A percentile compares a stretch with the other conserved stretches of the same genome.
phyloP scores from a whole-genome alignment of 441 rosid species.

The Populus hybrid region DNA sequence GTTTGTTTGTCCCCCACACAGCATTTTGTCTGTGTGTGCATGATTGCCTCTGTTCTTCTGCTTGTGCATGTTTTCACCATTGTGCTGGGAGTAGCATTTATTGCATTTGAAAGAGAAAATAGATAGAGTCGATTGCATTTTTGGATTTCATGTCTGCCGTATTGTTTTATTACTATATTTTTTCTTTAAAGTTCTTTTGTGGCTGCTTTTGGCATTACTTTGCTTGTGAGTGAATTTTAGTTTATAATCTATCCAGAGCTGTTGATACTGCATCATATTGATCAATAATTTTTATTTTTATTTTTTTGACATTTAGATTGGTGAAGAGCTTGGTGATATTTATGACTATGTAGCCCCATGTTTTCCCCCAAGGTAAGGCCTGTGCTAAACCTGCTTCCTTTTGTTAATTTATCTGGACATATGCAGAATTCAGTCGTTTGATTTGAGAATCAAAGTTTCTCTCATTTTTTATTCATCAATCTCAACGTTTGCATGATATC shows the following conservation, averaged over 20 bases:
- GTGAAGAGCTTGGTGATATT: slow-evolving; percentile 99
- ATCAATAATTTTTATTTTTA: neutral
- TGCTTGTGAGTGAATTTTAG: slow-evolving; percentile 5
- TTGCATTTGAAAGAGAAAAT: slow-evolving; percentile 6
- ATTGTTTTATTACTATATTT: neutral
- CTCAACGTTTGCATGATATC: neutral
- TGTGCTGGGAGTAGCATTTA: slow-evolving; percentile 1
- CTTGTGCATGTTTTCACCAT: neutral
- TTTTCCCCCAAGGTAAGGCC: slow-evolving; percentile 95
- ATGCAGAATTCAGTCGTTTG: neutral
- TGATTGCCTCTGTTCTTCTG: slow-evolving; percentile 1
- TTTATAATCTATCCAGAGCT: slow-evolving; percentile 10
- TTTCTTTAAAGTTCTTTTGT: neutral
- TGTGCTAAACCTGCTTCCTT: slow-evolving; percentile 14
- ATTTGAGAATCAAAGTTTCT: neutral
- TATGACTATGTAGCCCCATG: slow-evolving; percentile 99
- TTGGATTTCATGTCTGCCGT: neutral
- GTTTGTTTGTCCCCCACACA: neutral
- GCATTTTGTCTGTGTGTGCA: neutral
- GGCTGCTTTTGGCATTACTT: slow-evolving; percentile 6
- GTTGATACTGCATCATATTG: slow-evolving; percentile 11
- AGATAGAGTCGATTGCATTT: slow-evolving; percentile 1
- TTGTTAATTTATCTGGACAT: slow-evolving; percentile 6
- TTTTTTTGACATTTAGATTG: slow-evolving; percentile 55
- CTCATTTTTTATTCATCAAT: neutral